phyloP scores from a whole-genome alignment of 148 eudicot genomes.

The Oxyria digyna region DNA sequence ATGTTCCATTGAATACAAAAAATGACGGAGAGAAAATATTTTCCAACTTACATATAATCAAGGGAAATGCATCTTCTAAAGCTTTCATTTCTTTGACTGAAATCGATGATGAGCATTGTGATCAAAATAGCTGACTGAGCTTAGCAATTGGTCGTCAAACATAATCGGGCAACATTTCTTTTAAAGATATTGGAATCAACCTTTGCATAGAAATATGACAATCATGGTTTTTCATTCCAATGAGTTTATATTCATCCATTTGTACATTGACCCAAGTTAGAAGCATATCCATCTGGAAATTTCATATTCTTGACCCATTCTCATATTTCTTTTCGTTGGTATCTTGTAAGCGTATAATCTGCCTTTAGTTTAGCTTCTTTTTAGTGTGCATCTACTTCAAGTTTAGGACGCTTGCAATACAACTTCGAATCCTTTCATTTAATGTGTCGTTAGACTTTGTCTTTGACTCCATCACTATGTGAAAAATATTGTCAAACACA shows the following conservation, averaged over 20 bases:
- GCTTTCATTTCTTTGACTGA: background rate
- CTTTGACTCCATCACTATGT: background rate
- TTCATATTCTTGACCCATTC: conserved; percentile 5
- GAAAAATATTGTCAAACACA: conserved; percentile 12
- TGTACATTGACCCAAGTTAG: conserved; percentile 15
- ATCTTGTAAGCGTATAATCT: background rate
- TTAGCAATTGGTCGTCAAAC: conserved; percentile 14
- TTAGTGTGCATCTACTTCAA: background rate
- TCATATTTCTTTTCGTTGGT: conserved; percentile 6
- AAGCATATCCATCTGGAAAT: conserved; percentile 13
- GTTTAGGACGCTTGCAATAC: background rate
- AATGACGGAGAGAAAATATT: conserved; percentile 11
- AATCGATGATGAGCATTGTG: conserved; percentile 1
- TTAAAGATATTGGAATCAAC: conserved; percentile 13
- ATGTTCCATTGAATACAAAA: background rate
- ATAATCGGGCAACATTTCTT: conserved; percentile 1
- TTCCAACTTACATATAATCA: conserved; percentile 18
- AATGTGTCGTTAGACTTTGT: background rate
- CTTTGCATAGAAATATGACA: conserved; percentile 15
- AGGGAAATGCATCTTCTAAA: conserved; percentile 5
- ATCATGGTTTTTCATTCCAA: conserved; percentile 3
- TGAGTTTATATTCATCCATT: conserved; percentile 2
- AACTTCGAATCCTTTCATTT: background rate
- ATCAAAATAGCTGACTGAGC: conserved; percentile 17
- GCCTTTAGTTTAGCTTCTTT: conserved; percentile 2